Evolutionary conservation across 257 asterid species (phyloP), one percentile per base, ranked within the genome.

Genomic region (Jaltomata sinuosa): DNA sequence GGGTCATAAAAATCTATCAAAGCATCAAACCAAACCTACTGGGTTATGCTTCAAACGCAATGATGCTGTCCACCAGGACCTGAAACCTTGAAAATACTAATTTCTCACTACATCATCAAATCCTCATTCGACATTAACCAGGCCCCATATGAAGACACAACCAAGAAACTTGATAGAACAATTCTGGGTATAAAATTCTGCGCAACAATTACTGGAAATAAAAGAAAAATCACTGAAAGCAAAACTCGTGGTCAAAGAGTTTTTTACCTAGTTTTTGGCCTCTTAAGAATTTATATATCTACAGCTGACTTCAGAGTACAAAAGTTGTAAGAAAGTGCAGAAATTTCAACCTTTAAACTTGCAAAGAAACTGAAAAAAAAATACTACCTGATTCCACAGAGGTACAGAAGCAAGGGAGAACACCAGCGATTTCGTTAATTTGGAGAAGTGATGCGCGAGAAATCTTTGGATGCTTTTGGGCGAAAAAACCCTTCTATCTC

Each of bases 61-160:
- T 98, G 98, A 89, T 96, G 99, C 87, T 96, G 99, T 53, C 99
- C 98, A 38, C 98, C 98, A 1, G 98, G 98, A 59, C 99, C 99
- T 1, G 98, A 94, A 40, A 93, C 87, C 88, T 91, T 96, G 86
- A 85, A 94, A 81, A 98, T 93, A 82, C 80, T 89, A 95, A 92
- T 90, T 89, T 96, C 95, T 34, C 98, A 96, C 84, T 91, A 97
- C 81, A 91, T 89, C 90, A 94, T 90, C 77, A 96, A 94, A 88
- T 92, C 93, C 54, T 93, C 99, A 84, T 96, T 97, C 3, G 97
- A 83, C 91, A 93, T 89, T 49, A 76, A 59, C 67, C n/a, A n/a
- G n/a, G n/a, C n/a, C n/a, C n/a, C n/a, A n/a, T n/a, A n/a, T n/a
- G n/a, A n/a, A n/a, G n/a, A n/a, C n/a, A n/a, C n/a, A n/a, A n/a